Evolutionary conservation across 2,329 filamentous ascomycete species (phyloP).

Genomic region (Xylaria arbuscula): DNA sequence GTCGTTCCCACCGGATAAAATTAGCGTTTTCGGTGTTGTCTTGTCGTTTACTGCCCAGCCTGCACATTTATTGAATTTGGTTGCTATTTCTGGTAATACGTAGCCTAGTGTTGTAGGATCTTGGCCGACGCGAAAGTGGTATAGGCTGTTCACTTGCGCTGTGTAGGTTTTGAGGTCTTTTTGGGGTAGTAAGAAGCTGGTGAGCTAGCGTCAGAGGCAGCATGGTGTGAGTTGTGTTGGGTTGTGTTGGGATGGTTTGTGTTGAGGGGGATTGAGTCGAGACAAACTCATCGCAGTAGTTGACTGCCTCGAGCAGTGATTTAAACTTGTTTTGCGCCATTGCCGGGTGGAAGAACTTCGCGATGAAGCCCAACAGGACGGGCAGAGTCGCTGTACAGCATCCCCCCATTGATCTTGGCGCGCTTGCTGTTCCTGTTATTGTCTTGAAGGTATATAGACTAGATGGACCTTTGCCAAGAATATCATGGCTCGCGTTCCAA

Average conservation of each 20-base stretch:
- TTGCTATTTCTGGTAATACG: slow-evolving; percentile 26
- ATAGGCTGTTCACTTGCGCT: slow-evolving; percentile 19
- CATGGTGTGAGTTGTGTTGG: not conserved
- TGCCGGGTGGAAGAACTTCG: not conserved
- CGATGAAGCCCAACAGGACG: slow-evolving; percentile 1
- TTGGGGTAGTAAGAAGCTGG: slow-evolving; percentile 29
- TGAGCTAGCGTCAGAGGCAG: slow-evolving; percentile 1
- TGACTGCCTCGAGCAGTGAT: slow-evolving; percentile 18
- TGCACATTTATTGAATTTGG: not conserved
- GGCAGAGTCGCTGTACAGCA: not conserved
- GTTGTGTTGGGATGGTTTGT: no score
- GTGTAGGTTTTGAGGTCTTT: slow-evolving; percentile 26
- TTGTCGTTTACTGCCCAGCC: slow-evolving; percentile 17
- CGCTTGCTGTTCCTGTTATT: not conserved
- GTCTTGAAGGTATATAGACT: not conserved
- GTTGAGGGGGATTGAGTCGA: not conserved
- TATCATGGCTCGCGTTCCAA: no score
- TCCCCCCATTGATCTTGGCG: not conserved
- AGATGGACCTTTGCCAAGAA: not conserved
- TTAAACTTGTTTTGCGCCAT: slow-evolving; percentile 5
- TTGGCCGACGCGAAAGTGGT: slow-evolving; percentile 30
- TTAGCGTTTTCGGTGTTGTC: slow-evolving; percentile 20
- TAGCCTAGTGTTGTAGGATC: slow-evolving; percentile 25
- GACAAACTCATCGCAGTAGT: slow-evolving; percentile 31
- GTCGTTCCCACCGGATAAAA: slow-evolving; percentile 18